Base-by-base conservation (phyloP, 768 basidiomycete genomes). In the Lyophyllum semitale region DNA sequence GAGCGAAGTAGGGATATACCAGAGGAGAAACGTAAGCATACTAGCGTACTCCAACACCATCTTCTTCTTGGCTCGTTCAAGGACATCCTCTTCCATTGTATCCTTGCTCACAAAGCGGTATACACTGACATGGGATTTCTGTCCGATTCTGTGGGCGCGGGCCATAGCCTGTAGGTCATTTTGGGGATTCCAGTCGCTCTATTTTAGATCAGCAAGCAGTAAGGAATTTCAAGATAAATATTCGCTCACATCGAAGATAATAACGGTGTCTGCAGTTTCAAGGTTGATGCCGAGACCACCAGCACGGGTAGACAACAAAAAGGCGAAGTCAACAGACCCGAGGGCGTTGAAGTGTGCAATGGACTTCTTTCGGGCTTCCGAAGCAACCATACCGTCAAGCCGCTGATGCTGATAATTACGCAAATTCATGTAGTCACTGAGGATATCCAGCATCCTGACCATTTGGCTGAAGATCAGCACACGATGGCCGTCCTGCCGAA, bases 141-240 rank as follows among this genome's bases (percentile, higher is more conserved):
- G 97, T 3, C 97, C 97, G 66, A 99, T 98, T 56, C 97, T 91
- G 76, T 99, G 97, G 0, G 97, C 97, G 58, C 97, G 89, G 53
- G 97, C 97, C 97, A 98, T 98, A 3, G 97, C 97, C 73, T 98
- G 96, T 57, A 99, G 73, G 68, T 98, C 97, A 71, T 98, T 98
- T 72, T 97, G 95, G 17, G 95, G 95, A 71, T 98, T 98, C 92
- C 94, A 96, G 69, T 96, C 95, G 68, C 93, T 95, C 93, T 95
- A 60, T 57, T 40, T 47, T 25, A 48, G 2, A 25, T 60, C 30
- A 56, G 50, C 20, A 54, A 38, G 25, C 54, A 64, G 38, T 47
- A 56, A 38, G 20, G 55, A 42, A 55, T 48, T n/a, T n/a, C n/a
- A n/a, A 50, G 18, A 25, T 18, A 26, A 15, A 1, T n/a, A 3